phyloP scores from a whole-genome alignment of 306 rosid genomes.

The Prunus kanzakura region DNA sequence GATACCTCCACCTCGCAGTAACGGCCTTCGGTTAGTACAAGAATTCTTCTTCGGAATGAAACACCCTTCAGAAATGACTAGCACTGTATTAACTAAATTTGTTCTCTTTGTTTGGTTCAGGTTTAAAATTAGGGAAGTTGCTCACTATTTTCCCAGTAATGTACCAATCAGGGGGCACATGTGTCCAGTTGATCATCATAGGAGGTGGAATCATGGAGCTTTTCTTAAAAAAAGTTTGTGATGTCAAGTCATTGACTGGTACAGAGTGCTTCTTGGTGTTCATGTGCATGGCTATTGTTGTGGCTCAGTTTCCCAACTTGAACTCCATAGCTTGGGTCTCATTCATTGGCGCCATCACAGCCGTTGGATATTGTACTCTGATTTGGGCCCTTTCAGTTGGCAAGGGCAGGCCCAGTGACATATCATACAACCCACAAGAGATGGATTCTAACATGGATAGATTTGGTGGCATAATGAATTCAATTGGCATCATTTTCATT shows the following conservation, averaged over 20 bases:
- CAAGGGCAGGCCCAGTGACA: slow-evolving; percentile 1
- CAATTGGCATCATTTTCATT: slow-evolving; percentile 50
- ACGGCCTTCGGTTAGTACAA: too few relatives aligned
- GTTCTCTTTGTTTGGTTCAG: slow-evolving; percentile 11
- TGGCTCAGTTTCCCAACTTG: slow-evolving; percentile 20
- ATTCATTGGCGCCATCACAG: slow-evolving; percentile 1
- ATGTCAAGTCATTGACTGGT: background rate
- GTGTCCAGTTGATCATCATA: slow-evolving; percentile 47
- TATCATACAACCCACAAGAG: background rate
- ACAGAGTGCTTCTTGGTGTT: slow-evolving; percentile 15
- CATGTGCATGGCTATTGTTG: slow-evolving; percentile 10
- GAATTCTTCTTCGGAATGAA: background rate
- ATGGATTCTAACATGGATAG: slow-evolving; percentile 11
- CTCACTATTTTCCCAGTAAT: slow-evolving; percentile 45
- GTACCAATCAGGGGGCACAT: slow-evolving; percentile 66
- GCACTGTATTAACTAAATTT: background rate
- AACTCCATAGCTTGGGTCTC: slow-evolving; percentile 17
- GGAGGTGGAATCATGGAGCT: slow-evolving; percentile 38
- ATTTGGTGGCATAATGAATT: slow-evolving; percentile 32
- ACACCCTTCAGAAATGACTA: background rate
- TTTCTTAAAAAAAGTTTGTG: background rate
- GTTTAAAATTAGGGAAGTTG: slow-evolving; percentile 43
- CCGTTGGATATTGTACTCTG: slow-evolving; percentile 4
- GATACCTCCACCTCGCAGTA: too few relatives aligned
- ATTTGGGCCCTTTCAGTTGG: slow-evolving; percentile 5